Percentiles rank a stretch among this genome's conserved stretches.
phyloP scores from a whole-genome alignment of 306 rosid genomes.

The Citrullus mucosospermus region DNA sequence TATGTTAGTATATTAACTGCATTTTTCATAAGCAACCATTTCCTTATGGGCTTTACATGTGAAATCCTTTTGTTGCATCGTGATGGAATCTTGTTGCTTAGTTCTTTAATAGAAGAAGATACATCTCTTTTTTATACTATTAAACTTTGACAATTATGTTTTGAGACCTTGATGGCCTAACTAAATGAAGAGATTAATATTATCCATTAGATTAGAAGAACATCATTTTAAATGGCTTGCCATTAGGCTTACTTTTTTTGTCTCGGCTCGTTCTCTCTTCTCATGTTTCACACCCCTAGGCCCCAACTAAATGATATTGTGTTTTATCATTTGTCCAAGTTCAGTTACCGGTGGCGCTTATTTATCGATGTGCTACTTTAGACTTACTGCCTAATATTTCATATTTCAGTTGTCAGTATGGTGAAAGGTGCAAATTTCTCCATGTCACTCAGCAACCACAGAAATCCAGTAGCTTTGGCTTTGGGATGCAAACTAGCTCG shows the following conservation, averaged over 20 bases:
- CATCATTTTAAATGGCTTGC: neutral
- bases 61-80: neutral
- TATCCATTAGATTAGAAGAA: neutral
- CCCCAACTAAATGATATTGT: neutral
- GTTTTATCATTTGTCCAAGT: neutral
- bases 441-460: slow-evolving; percentile 45
- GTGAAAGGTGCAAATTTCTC: slow-evolving; percentile 52
- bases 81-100: neutral
- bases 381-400: neutral
- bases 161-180: neutral
- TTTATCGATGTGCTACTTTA: neutral
- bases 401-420: slow-evolving; percentile 55
- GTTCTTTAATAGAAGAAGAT: neutral
- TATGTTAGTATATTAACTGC: neutral
- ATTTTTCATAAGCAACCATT: neutral
- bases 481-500: slow-evolving; percentile 26
- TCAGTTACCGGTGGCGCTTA: neutral
- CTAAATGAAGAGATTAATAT: neutral
- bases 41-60: neutral
- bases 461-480: slow-evolving; percentile 34
- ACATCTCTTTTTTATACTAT: neutral
- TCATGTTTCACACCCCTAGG: neutral
- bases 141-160: neutral
- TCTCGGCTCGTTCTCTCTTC: neutral
- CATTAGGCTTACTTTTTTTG: neutral